Evolutionary conservation across 139 green algal species (phyloP).

Genomic region (Micromonas commoda): DNA sequence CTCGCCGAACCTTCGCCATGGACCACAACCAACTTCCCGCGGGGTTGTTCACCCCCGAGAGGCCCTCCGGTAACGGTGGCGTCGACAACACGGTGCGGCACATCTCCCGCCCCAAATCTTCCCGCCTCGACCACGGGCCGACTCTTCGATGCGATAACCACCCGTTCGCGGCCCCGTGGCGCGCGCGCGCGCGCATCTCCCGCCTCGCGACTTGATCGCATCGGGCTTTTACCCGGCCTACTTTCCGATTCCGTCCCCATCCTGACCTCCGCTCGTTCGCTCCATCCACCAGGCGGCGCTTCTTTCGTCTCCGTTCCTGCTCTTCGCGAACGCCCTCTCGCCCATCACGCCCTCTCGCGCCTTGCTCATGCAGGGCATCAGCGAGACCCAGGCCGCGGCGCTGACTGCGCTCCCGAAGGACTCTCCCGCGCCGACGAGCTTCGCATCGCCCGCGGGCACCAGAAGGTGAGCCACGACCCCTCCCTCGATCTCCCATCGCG

Average conservation of each 20-base stretch:
- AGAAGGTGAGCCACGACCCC: not conserved
- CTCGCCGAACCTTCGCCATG: not conserved
- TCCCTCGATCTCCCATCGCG: not conserved
- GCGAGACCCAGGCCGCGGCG: not conserved
- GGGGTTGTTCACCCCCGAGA: not conserved
- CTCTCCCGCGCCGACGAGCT: not conserved
- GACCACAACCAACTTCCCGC: not conserved
- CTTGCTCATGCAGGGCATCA: not conserved
- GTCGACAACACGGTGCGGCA: not conserved
- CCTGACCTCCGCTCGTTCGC: too few relatives aligned
- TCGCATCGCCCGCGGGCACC: not conserved
- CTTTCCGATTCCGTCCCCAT: too few relatives aligned
- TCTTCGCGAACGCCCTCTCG: not conserved
- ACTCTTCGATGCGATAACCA: not conserved
- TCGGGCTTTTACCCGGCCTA: too few relatives aligned
- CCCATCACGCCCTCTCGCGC: conserved; percentile 4
- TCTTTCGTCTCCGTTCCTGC: conserved; percentile 3
- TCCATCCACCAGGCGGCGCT: not conserved
- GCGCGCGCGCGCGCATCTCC: too few relatives aligned
- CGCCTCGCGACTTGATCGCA: too few relatives aligned
- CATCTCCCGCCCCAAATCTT: not conserved
- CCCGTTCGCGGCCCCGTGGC: not conserved
- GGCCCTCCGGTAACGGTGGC: not conserved
- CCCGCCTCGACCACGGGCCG: too few relatives aligned
- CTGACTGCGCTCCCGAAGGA: not conserved